Evolutionary conservation across 2,329 filamentous ascomycete species (phyloP).

Genomic region (Ambrosiella xylebori): DNA sequence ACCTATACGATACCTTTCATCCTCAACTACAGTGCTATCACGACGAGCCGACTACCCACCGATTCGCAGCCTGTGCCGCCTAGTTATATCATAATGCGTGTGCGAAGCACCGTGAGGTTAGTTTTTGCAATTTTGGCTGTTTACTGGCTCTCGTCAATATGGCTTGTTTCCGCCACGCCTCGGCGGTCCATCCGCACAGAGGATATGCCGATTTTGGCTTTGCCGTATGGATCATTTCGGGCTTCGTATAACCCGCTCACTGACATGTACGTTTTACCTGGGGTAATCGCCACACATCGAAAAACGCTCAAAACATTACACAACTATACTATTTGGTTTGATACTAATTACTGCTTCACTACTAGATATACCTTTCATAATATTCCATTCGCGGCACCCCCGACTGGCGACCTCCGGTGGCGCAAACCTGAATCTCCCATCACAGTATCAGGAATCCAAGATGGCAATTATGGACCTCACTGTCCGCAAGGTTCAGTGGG

Average conservation of each 20-base stretch:
- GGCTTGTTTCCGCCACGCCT: not conserved
- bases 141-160: too few relatives aligned
- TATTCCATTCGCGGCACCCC: conserved; percentile 27
- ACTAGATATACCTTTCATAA: conserved; percentile 22
- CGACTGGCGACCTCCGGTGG: conserved; percentile 24
- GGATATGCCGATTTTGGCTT: conserved; percentile 12
- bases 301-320: too few relatives aligned
- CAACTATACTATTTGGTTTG: not conserved
- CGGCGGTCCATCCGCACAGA: not conserved
- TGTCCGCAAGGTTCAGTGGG: conserved; percentile 15
- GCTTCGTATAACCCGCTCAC: conserved; percentile 11
- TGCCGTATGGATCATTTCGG: conserved; percentile 14
- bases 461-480: conserved; percentile 11
- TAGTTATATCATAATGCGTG: too few relatives aligned
- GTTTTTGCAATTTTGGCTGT: too few relatives aligned
- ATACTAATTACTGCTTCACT: not conserved
- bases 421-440: conserved; percentile 22
- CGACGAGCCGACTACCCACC: too few relatives aligned
- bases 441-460: conserved; percentile 8
- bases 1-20: not conserved
- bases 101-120: too few relatives aligned
- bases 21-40: too few relatives aligned
- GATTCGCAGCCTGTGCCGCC: too few relatives aligned
- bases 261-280: conserved; percentile 11
- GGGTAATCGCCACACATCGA: too few relatives aligned